A percentile compares a stretch with the other conserved stretches of the same genome.
Conservation (phyloP, 371 early-diverging fungal species). For the Gilbertella persicaria region DNA sequence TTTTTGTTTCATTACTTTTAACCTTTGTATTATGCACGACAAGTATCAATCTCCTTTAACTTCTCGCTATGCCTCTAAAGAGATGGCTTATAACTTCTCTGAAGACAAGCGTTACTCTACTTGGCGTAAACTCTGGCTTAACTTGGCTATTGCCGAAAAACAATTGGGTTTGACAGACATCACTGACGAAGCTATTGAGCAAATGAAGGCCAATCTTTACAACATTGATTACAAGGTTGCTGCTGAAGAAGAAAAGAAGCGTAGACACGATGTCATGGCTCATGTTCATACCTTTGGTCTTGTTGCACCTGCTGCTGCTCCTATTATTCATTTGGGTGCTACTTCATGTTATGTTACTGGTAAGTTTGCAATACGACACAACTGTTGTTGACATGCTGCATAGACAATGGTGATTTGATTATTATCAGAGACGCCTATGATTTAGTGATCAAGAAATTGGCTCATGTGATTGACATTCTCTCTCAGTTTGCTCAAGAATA, state of each 20-base stretch:
- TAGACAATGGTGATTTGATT: slow-evolving; percentile 95
- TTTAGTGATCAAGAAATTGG: slow-evolving; percentile 88
- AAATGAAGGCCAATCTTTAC: slow-evolving; percentile 87
- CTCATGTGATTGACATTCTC: slow-evolving; percentile 76
- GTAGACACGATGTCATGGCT: slow-evolving; percentile 98
- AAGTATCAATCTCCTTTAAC: slow-evolving; percentile 93
- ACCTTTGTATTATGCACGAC: slow-evolving; percentile 47
- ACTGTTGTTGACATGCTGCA: neutral
- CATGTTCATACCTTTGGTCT: slow-evolving; percentile 96
- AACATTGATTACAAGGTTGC: slow-evolving; percentile 92
- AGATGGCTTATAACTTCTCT: slow-evolving; percentile 96
- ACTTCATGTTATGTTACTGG: slow-evolving; percentile 96
- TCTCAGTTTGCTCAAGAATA: slow-evolving; percentile 78
- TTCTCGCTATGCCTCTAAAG: slow-evolving; percentile 95
- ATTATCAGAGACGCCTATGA: slow-evolving; percentile 94
- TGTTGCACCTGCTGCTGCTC: slow-evolving; percentile 89
- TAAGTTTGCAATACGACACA: slow-evolving; percentile 10
- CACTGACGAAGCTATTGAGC: slow-evolving; percentile 82
- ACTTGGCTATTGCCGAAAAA: slow-evolving; percentile 91
- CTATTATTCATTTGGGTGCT: slow-evolving; percentile 96
- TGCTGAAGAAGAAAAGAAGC: slow-evolving; percentile 89
- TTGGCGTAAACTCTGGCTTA: slow-evolving; percentile 95
- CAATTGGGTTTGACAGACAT: slow-evolving; percentile 88
- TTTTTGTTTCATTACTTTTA: no score
- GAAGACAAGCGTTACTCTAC: slow-evolving; percentile 93